Base-by-base conservation (phyloP, 2,329 filamentous ascomycete genomes). In the Coniochaeta ligniaria region DNA sequence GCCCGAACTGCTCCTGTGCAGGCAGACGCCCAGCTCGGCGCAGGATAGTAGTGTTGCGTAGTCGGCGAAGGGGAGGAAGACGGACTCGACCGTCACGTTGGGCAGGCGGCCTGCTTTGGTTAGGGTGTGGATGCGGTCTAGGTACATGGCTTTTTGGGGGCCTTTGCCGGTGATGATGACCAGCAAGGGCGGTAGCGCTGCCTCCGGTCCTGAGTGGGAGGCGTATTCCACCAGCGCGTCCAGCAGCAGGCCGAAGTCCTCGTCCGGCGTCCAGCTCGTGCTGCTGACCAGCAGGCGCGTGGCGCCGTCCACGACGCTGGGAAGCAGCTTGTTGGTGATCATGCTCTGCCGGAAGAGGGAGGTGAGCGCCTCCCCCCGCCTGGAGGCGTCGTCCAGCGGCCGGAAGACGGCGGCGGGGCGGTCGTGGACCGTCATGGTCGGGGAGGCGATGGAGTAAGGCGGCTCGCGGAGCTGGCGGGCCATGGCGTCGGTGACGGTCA, bases 201-300 rank as follows among this genome's bases (percentile, higher is more conserved):
- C 6, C 72, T 70, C 50, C 69, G 11, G 38, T 56, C 2, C 20
- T 69, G 11, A n/a, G 38, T 57, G 1, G 71, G 60, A 12, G 1
- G 90, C 90, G 70, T 97, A 97, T 8, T 77, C 74, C 12, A 91
- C 86, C 0, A 99, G 79, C 0, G 92, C 93, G 58, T 92, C 86
- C 4, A 99, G 87, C 2, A 99, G 82, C 5, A 99, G 75, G 1
- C 87, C 88, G 72, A 99, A 98, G 73, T 99, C 94, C 73, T 99
- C 95, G 69, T 99, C 95, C 0, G 92, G 85, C 0, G 95, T 99
- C 95, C 95, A 99, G 12, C 93, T 97, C 0, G 95, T 99, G 61
- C 92, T 95, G 75, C 91, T 96, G 41, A 98, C 91, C 8, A 99
- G 76, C 2, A 99, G 80, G 33, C 83, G 86, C 59, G 94, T 83